A percentile compares a stretch with the other conserved stretches of the same genome.
phyloP scores from a whole-genome alignment of 441 rosid species.

The Erodium texanum region DNA sequence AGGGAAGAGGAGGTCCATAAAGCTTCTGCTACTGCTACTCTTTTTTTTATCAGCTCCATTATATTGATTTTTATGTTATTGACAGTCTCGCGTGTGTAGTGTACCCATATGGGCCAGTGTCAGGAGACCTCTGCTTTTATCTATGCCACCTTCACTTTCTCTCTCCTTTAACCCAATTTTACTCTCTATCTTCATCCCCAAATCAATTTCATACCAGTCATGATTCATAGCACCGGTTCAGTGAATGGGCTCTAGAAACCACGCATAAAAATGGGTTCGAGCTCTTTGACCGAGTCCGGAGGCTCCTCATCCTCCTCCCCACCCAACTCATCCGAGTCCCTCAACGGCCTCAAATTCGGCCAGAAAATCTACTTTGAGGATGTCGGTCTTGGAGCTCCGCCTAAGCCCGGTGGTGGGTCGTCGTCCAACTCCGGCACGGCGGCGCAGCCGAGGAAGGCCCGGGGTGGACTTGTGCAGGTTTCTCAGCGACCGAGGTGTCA shows the following conservation, averaged over 20 bases:
- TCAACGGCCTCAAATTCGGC: constrained; percentile 61
- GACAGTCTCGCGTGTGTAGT: not conserved
- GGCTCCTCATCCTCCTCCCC: constrained; percentile 8
- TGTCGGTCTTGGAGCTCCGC: constrained; percentile 25
- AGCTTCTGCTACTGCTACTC: no score
- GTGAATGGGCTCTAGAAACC: not conserved
- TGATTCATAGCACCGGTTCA: not conserved
- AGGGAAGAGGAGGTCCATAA: not conserved
- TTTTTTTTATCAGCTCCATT: not conserved
- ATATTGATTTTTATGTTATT: not conserved
- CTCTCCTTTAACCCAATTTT: not conserved
- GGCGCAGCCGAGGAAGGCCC: constrained; percentile 34
- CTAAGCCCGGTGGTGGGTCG: constrained; percentile 28
- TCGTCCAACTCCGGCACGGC: constrained; percentile 21
- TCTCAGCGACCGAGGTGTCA: constrained; percentile 65
- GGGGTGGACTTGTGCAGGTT: no score
- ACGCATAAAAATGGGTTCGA: not conserved
- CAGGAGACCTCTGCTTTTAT: not conserved
- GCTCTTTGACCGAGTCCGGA: not conserved
- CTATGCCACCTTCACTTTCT: not conserved
- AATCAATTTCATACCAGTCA: not conserved
- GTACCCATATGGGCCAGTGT: no score
- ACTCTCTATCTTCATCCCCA: not conserved
- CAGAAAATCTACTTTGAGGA: constrained; percentile 70
- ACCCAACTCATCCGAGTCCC: constrained; percentile 29